Conservation (phyloP, 2,329 filamentous ascomycete species). For the Piedraia hortae region DNA sequence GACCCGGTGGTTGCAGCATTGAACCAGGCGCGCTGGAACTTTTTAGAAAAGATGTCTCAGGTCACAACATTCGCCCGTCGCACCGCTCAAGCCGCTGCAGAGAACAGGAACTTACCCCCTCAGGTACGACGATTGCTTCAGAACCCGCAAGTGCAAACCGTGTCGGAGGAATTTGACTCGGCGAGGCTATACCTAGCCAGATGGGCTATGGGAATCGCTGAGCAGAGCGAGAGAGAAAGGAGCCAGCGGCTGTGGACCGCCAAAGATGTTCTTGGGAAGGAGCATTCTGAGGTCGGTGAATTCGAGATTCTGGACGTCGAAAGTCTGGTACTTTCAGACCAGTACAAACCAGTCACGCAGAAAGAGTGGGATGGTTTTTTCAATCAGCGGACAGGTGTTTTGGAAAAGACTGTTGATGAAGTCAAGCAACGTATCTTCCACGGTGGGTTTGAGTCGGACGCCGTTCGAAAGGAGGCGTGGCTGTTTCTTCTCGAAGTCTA, state of each 20-base stretch:
- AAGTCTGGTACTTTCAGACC: slow-evolving; percentile 45
- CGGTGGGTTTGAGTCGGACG: slow-evolving; percentile 63
- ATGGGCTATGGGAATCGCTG: slow-evolving; percentile 97
- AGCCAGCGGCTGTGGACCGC: slow-evolving; percentile 80
- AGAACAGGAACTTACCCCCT: slow-evolving; percentile 73
- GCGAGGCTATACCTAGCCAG: slow-evolving; percentile 78
- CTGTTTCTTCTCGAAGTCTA: slow-evolving; percentile 77
- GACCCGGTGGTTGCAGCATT: slow-evolving; percentile 77
- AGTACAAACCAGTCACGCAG: slow-evolving; percentile 47
- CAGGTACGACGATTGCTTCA: slow-evolving; percentile 62
- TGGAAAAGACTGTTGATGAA: slow-evolving; percentile 64
- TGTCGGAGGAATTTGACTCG: slow-evolving; percentile 94
- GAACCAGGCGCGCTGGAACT: slow-evolving; percentile 86
- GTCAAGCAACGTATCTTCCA: slow-evolving; percentile 96
- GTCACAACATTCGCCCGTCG: slow-evolving; percentile 86
- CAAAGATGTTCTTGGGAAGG: slow-evolving; percentile 71
- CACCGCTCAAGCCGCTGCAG: slow-evolving; percentile 72
- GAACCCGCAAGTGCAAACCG: slow-evolving; percentile 78
- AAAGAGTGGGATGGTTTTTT: slow-evolving; percentile 87
- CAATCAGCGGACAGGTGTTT: slow-evolving; percentile 40
- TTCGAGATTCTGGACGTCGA: slow-evolving; percentile 72
- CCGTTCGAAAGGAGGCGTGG: slow-evolving; percentile 90
- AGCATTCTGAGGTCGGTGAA: slow-evolving; percentile 81
- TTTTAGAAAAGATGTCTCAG: slow-evolving; percentile 88
- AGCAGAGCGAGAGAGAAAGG: slow-evolving; percentile 74